A percentile compares a stretch with the other conserved stretches of the same genome.
phyloP scores from a whole-genome alignment of 2,329 filamentous ascomycete species.

The Colletotrichum limetticola region DNA sequence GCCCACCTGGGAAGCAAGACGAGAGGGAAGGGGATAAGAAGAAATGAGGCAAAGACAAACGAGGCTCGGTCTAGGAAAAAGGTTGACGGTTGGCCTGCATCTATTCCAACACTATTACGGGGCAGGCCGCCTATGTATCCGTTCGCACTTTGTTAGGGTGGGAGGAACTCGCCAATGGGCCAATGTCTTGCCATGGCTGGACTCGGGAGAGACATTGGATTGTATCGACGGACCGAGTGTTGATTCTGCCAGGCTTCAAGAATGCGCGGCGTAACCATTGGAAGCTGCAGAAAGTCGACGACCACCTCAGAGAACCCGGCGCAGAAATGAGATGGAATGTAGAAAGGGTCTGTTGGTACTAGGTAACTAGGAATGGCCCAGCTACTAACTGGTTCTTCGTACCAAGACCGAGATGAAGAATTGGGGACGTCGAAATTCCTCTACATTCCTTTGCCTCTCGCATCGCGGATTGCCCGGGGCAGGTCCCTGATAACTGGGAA shows the following conservation, averaged over 20 bases:
- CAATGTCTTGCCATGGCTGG: constrained; percentile 29
- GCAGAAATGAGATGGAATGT: background rate
- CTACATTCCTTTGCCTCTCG: background rate
- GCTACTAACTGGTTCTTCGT: background rate
- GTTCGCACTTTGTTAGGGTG: background rate
- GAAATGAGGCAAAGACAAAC: constrained; percentile 4
- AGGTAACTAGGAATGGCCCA: too few relatives aligned
- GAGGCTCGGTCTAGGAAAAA: background rate
- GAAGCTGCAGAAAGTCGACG: background rate
- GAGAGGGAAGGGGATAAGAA: background rate
- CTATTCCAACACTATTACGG: background rate
- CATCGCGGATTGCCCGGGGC: constrained; percentile 16
- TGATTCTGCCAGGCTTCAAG: background rate
- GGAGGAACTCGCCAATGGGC: constrained; percentile 8
- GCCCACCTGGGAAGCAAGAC: background rate
- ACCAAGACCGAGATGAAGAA: background rate
- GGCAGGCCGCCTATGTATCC: background rate
- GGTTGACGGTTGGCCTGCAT: background rate
- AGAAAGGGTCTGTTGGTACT: background rate
- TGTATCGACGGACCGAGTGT: background rate
- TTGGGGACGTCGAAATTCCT: background rate
- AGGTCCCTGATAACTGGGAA: constrained; percentile 10
- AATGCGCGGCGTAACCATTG: background rate
- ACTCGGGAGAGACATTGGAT: constrained; percentile 11
- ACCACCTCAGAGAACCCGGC: too few relatives aligned